Percentiles rank a stretch among this genome's conserved stretches.
Conservation (phyloP, 1,284 basidiomycete genomes). For the Apiotrichum brassicae region DNA sequence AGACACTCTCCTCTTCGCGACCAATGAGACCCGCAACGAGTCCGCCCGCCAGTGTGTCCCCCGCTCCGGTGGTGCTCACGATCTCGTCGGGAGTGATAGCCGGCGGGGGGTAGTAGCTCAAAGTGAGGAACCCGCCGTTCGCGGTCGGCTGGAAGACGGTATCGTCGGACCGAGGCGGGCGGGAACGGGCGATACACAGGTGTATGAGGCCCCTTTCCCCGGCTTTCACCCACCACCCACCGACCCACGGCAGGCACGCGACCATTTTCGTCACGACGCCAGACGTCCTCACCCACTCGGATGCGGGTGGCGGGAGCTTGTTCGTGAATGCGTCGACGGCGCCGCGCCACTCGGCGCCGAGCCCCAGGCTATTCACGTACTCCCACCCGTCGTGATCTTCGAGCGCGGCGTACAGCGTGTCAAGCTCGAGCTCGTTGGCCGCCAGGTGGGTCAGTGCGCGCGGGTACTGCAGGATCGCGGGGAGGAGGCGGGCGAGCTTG, state of each 20-base stretch:
- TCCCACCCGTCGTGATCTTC: conserved; percentile 17
- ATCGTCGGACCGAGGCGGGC: conserved; percentile 43
- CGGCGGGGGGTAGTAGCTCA: conserved; percentile 66
- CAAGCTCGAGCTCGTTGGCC: conserved; percentile 73
- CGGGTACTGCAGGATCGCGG: conserved; percentile 53
- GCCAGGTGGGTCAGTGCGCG: conserved; percentile 59
- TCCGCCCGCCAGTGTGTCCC: conserved; percentile 78
- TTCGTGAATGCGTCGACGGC: conserved; percentile 60
- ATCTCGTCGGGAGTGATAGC: conserved; percentile 49
- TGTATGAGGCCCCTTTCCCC: conserved; percentile 54
- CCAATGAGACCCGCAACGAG: conserved; percentile 48
- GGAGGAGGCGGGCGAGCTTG: conserved; percentile 67
- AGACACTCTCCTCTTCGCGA: conserved; percentile 12
- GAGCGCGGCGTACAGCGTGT: conserved; percentile 54
- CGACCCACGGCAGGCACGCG: conserved; percentile 70
- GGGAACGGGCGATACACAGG: conserved; percentile 43
- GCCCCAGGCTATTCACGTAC: conserved; percentile 57
- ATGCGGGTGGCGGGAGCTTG: conserved; percentile 26
- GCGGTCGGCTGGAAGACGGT: conserved; percentile 9
- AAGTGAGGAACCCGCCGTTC: conserved; percentile 46
- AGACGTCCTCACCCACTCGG: conserved; percentile 25
- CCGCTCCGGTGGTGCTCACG: conserved; percentile 80
- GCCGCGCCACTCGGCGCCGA: conserved; percentile 59
- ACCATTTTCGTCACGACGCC: conserved; percentile 73
- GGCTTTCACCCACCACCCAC: conserved; percentile 73